Percentiles rank a stretch among this genome's conserved stretches.
phyloP scores from a whole-genome alignment of 805 yeast genomes.

The Torulaspora franciscae region DNA sequence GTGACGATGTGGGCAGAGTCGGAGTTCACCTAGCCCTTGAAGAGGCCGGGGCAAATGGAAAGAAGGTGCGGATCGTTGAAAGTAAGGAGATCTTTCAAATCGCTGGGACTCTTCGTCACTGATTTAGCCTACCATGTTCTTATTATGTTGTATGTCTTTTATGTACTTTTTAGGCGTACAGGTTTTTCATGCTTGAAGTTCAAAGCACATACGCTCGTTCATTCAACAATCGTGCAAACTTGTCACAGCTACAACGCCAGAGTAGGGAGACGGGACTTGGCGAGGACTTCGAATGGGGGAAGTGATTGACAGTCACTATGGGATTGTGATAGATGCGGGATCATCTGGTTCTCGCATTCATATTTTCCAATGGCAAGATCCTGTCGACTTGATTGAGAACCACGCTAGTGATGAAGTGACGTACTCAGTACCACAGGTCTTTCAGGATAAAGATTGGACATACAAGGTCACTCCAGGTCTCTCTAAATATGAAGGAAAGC shows the following conservation, averaged over 20 bases:
- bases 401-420: constrained; percentile 31
- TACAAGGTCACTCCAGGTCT: constrained; percentile 78
- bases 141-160: not conserved
- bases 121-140: not conserved
- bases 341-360: constrained; percentile 90
- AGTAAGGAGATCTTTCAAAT: constrained; percentile 31
- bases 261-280: no score
- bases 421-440: constrained; percentile 62
- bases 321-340: constrained; percentile 91
- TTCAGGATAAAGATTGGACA: constrained; percentile 64
- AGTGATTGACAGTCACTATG: constrained; percentile 44
- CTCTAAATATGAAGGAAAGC: constrained; percentile 55
- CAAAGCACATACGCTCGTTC: no score
- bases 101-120: constrained; percentile 9
- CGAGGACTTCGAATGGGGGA: not conserved
- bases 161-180: not conserved
- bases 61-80: constrained; percentile 31
- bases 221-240: no score
- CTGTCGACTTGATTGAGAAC: constrained; percentile 25
- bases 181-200: no score
- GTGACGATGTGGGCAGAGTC: constrained; percentile 59
- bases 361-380: constrained; percentile 73
- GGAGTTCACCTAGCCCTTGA: constrained; percentile 43
- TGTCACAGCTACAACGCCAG: no score
- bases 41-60: constrained; percentile 13